Evolutionary conservation across 257 asterid genomes (phyloP), one percentile per base, ranked within the genome.

Genomic region (Jaltomata sinuosa): DNA sequence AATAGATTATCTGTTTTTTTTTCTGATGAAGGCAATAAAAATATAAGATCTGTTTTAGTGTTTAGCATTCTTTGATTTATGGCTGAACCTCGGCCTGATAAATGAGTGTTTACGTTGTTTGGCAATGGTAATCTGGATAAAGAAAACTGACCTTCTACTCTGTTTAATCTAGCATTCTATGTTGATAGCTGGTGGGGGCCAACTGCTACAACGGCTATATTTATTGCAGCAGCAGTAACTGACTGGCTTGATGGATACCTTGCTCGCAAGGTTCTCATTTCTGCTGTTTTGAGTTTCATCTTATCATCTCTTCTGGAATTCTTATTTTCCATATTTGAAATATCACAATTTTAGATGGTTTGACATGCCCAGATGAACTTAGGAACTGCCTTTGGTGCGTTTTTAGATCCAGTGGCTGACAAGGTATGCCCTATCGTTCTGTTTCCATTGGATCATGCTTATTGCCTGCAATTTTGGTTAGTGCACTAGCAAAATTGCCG

Each of bases 241-340:
- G 99, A 97, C 92, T 97, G 99, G 99, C 98, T 95, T 83, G 99
- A 97, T 85, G 99, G 99, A 22, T 95, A 95, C 88, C 97, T 97
- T 87, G 98, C 99, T 65, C 90, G 99, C 80, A 95, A 91, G 98
- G 99, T 97, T 88, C 83, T 5, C 79, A 82, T 61, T 84, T 85
- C 74, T 79, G 59, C 81, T 83, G 76, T 76, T 71, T 59, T 32
- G 45, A 32, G 25, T 71, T 74, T 69, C 29, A 71, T 72, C 38
- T 67, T 82, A 65, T 81, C 79, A 21, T 78, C 84, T 81, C 31
- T 84, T 67, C 25, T 83, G 78, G 78, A 47, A 47, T 84, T 64
- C 81, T 84, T 69, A 69, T 80, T 40, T 79, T 25, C 61, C 61
- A 49, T 76, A 45, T 76, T 47, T 77, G 38, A 3, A 50, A 77